Conservation (phyloP, 139 green algal genomes). For the Astrephomene gubernaculifera region DNA sequence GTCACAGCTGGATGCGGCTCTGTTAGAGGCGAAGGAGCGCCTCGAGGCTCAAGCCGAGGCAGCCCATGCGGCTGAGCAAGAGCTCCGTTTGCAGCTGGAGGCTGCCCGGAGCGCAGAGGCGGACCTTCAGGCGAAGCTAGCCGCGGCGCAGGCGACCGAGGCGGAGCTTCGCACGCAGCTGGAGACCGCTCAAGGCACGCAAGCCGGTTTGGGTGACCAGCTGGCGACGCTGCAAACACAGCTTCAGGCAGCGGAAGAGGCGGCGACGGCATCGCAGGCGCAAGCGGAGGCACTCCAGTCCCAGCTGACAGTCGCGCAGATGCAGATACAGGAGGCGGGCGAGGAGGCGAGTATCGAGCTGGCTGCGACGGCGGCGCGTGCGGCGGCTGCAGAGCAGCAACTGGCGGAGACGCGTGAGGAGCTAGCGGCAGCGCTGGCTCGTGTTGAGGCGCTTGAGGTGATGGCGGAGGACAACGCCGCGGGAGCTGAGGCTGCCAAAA, state of each 20-base stretch:
- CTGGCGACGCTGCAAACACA: constrained; percentile 4
- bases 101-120: not conserved
- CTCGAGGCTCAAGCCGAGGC: not conserved
- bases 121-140: not conserved
- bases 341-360: too few species aligned
- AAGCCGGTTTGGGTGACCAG: not conserved
- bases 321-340: not conserved
- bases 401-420: not conserved
- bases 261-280: not conserved
- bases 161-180: not conserved
- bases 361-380: too few species aligned
- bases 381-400: not conserved
- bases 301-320: constrained; percentile 7
- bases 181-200: not conserved
- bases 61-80: not conserved
- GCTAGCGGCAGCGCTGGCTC: not conserved
- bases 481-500: not conserved
- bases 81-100: not conserved
- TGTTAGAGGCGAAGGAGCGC: too few species aligned
- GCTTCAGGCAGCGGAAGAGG: not conserved
- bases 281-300: too few species aligned
- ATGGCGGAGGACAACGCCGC: not conserved
- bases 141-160: not conserved
- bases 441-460: not conserved
- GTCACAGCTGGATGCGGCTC: not conserved